Conservation (phyloP, 371 early-diverging fungal genomes). For the Mortierella sp. region DNA sequence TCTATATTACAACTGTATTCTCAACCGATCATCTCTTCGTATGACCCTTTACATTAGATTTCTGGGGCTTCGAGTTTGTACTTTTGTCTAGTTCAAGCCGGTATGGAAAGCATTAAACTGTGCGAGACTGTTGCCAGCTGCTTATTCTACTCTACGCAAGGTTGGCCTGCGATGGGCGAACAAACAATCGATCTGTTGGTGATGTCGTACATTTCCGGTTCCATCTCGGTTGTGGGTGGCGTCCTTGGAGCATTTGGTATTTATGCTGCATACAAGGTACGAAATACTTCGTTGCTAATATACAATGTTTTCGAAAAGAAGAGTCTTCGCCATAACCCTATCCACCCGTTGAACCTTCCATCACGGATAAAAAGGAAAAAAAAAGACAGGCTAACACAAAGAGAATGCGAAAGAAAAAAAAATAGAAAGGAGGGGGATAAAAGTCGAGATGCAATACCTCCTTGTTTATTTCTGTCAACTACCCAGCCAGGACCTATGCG, state of each 20-base stretch:
- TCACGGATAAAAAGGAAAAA: too few relatives aligned
- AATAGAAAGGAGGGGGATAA: background rate
- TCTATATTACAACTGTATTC: too few relatives aligned
- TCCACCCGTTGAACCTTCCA: background rate
- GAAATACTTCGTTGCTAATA: background rate
- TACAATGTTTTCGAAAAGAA: too few relatives aligned
- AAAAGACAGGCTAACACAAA: background rate
- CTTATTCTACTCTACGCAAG: conserved; percentile 38
- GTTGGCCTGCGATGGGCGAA: conserved; percentile 50
- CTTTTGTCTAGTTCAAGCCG: conserved; percentile 40
- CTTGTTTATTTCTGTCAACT: conserved; percentile 3
- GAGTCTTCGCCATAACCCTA: background rate
- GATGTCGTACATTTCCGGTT: conserved; percentile 52
- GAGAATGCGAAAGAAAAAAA: background rate
- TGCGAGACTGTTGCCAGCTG: conserved; percentile 36
- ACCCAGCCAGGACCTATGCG: too few relatives aligned
- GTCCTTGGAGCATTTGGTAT: conserved; percentile 40
- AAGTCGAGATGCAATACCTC: background rate
- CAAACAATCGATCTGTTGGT: conserved; percentile 30
- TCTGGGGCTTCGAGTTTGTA: conserved; percentile 40
- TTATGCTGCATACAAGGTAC: conserved; percentile 40
- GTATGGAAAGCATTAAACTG: conserved; percentile 24
- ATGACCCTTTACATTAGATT: conserved; percentile 8
- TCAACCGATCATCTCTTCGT: too few relatives aligned
- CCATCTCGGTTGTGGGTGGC: conserved; percentile 31